Percentiles rank a stretch among this genome's conserved stretches.
phyloP scores from a whole-genome alignment of 495 filamentous ascomycete species.

The Penicillium maclennaniae region DNA sequence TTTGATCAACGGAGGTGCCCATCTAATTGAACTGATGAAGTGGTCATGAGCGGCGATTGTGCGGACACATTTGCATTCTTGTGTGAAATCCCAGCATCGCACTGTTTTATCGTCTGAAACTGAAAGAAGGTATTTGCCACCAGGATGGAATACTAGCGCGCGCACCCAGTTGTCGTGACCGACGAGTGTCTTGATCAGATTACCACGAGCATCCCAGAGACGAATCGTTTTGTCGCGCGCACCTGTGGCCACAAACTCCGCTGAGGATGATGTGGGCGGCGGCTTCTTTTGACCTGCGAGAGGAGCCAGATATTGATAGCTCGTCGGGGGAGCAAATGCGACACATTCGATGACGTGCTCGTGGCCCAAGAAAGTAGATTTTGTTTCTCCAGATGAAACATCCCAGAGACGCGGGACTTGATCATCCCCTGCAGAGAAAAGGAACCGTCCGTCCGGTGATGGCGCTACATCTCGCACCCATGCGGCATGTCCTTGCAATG shows the following conservation, averaged over 20 bases:
- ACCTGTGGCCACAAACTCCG: constrained; percentile 90
- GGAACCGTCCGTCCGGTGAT: constrained; percentile 75
- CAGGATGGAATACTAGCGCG: constrained; percentile 83
- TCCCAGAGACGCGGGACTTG: constrained; percentile 85
- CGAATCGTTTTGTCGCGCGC: constrained; percentile 88
- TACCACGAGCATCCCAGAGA: constrained; percentile 85
- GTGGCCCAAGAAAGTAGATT: constrained; percentile 79
- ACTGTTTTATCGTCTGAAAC: constrained; percentile 89
- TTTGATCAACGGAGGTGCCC: constrained; percentile 77
- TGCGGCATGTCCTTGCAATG: constrained; percentile 67
- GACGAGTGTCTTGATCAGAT: constrained; percentile 77
- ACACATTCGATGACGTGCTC: constrained; percentile 90
- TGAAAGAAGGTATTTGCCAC: constrained; percentile 86
- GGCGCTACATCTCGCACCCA: constrained; percentile 88
- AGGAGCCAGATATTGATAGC: constrained; percentile 71
- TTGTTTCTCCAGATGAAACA: constrained; percentile 60
- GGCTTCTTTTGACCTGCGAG: constrained; percentile 79
- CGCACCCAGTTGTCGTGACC: constrained; percentile 98
- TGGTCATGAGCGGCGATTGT: constrained; percentile 75
- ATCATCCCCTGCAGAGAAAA: constrained; percentile 81
- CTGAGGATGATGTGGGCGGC: constrained; percentile 65
- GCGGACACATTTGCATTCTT: constrained; percentile 89
- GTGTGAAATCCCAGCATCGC: constrained; percentile 89
- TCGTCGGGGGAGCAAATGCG: constrained; percentile 75
- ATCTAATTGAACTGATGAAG: constrained; percentile 83